phyloP scores from a whole-genome alignment of 495 filamentous ascomycete genomes.

The Lasiosphaeria ovina region DNA sequence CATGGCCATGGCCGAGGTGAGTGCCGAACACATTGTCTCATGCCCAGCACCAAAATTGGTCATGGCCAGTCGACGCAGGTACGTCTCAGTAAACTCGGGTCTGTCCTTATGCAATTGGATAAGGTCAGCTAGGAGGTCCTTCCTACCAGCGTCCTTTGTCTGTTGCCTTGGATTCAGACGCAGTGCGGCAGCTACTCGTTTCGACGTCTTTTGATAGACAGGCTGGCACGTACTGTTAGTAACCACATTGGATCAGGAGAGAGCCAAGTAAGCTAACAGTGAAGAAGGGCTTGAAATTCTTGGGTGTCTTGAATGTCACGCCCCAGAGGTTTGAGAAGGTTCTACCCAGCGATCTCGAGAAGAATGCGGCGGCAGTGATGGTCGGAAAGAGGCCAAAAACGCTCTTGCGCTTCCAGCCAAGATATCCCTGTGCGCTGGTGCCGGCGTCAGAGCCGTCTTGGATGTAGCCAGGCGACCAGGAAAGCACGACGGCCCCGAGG shows the following conservation, averaged over 20 bases:
- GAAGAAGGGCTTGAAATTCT: conserved; percentile 37
- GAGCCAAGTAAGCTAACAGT: conserved; percentile 17
- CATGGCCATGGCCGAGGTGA: conserved; percentile 37
- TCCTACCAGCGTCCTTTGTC: not conserved
- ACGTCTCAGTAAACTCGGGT: conserved; percentile 35
- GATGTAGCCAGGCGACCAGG: conserved; percentile 43
- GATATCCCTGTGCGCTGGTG: conserved; percentile 34
- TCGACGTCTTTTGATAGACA: conserved; percentile 30
- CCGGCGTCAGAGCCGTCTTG: conserved; percentile 33
- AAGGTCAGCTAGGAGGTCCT: conserved; percentile 38
- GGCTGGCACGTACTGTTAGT: conserved; percentile 13
- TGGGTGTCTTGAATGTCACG: conserved; percentile 29
- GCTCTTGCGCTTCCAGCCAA: conserved; percentile 36
- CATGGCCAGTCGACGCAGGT: conserved; percentile 43
- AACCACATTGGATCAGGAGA: not conserved
- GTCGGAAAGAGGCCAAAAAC: conserved; percentile 37
- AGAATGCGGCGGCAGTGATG: conserved; percentile 16
- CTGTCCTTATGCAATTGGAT: conserved; percentile 35
- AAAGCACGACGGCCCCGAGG: conserved; percentile 38
- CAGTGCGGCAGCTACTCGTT: conserved; percentile 23
- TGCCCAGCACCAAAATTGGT: conserved; percentile 51
- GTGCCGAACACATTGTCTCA: conserved; percentile 48
- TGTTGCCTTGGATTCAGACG: not conserved
- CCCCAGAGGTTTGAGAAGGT: conserved; percentile 29
- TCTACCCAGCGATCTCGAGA: conserved; percentile 20